These are phyloP conservation scores for Stygiomarasmius scandens DNA, from an alignment of 1,284 basidiomycete genomes.

Conservation along the genomic window DNA sequence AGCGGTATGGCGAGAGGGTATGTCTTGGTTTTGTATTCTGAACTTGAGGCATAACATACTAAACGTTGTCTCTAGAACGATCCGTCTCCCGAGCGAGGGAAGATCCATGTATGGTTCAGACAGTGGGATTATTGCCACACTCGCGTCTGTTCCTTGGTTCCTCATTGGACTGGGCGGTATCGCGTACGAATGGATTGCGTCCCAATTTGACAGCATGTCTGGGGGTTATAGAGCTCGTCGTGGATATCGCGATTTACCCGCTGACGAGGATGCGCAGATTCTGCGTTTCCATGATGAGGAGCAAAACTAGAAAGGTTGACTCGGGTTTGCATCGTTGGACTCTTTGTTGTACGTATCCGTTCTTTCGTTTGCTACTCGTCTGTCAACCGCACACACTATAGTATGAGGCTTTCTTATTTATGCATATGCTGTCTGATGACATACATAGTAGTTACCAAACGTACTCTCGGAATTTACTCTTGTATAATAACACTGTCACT, in stretches of 20 bases:
- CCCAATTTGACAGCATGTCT: constrained; percentile 44
- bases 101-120: constrained; percentile 45
- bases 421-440: no score
- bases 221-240: constrained; percentile 50
- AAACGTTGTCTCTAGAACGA: constrained; percentile 54
- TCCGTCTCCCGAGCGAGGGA: constrained; percentile 71
- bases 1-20: constrained; percentile 74
- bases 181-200: constrained; percentile 66
- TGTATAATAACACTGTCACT: no score
- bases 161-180: constrained; percentile 77
- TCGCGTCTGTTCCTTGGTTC: constrained; percentile 88
- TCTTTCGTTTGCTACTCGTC: no score
- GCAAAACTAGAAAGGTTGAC: constrained; percentile 24
- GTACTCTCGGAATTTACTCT: no score
- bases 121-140: constrained; percentile 62
- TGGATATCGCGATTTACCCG: constrained; percentile 81
- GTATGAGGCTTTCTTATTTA: no score
- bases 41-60: constrained; percentile 2
- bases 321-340: not conserved
- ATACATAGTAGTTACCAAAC: no score
- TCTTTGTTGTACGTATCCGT: no score
- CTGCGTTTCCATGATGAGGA: constrained; percentile 82
- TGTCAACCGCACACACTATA: no score
- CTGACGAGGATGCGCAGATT: constrained; percentile 89
- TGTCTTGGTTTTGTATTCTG: constrained; percentile 30